Conservation (phyloP, 164 flowering plant genomes). For the Echeveria elegans region DNA sequence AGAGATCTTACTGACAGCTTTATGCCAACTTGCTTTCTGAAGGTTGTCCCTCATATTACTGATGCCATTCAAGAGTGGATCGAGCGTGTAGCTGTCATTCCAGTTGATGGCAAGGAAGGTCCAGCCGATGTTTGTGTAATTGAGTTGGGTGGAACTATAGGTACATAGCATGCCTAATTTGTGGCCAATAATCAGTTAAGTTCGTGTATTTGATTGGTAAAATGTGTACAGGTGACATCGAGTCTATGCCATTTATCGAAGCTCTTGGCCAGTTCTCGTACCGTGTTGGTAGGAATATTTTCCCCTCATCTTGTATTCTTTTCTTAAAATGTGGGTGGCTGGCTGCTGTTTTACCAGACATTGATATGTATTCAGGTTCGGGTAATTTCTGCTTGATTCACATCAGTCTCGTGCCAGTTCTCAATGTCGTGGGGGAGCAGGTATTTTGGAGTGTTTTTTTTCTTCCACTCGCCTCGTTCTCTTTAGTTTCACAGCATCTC, state of each 20-base stretch:
- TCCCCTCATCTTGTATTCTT: not conserved
- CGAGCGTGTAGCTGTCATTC: slow-evolving; percentile 57
- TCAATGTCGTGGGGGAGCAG: slow-evolving; percentile 93
- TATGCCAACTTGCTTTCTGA: slow-evolving; percentile 4
- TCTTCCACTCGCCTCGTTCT: too few relatives aligned
- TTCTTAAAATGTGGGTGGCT: not conserved
- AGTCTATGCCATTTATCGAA: slow-evolving; percentile 89
- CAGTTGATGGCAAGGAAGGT: slow-evolving; percentile 59
- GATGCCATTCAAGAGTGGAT: slow-evolving; percentile 98
- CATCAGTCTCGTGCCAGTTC: slow-evolving; percentile 94
- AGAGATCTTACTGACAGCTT: not conserved
- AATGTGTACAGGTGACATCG: slow-evolving; percentile 74
- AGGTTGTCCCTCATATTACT: slow-evolving; percentile 94
- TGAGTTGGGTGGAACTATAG: slow-evolving; percentile 73
- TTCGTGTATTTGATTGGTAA: not conserved
- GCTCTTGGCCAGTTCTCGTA: slow-evolving; percentile 92
- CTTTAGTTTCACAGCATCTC: not conserved
- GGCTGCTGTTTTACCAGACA: not conserved
- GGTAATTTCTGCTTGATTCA: slow-evolving; percentile 92
- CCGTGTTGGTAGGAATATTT: slow-evolving; percentile 55
- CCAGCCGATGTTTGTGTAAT: slow-evolving; percentile 75
- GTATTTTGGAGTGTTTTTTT: slow-evolving; percentile 20
- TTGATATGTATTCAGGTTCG: slow-evolving; percentile 36
- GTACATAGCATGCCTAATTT: slow-evolving; percentile 22
- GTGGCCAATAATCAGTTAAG: not conserved